These are phyloP conservation scores for Neurospora africana DNA, from an alignment of 495 filamentous ascomycete species.

Conservation along the genomic window DNA sequence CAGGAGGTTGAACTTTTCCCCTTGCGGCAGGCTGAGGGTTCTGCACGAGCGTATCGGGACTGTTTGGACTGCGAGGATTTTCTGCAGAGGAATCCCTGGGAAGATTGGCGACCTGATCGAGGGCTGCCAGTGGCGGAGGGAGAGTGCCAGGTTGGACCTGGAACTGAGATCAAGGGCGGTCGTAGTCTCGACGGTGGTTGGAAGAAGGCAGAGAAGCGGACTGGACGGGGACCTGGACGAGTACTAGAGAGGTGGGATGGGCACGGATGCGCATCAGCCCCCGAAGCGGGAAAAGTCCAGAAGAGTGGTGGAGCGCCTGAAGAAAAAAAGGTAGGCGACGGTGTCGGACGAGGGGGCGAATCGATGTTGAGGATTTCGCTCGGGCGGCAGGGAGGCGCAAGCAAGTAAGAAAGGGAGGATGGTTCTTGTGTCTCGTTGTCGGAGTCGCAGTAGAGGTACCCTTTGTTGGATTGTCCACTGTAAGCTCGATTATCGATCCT, in stretches of 20 bases:
- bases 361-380: not conserved
- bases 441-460: not conserved
- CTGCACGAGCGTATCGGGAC: not conserved
- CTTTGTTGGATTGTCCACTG: not conserved
- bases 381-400: not conserved
- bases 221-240: not conserved
- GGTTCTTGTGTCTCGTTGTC: not conserved
- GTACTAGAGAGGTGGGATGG: not conserved
- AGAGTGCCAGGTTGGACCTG: not conserved
- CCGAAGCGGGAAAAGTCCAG: not conserved
- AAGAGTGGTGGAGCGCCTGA: not conserved
- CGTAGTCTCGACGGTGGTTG: not conserved
- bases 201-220: not conserved
- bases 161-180: not conserved
- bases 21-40: not conserved
- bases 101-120: not conserved
- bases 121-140: not conserved
- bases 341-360: not conserved
- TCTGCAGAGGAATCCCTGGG: not conserved
- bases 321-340: not conserved
- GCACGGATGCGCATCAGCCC: not conserved
- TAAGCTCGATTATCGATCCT: not conserved
- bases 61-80: not conserved
- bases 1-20: not conserved
- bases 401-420: no score